Evolutionary conservation across 2,329 filamentous ascomycete species (phyloP).

Genomic region (Colletotrichum orbiculare): DNA sequence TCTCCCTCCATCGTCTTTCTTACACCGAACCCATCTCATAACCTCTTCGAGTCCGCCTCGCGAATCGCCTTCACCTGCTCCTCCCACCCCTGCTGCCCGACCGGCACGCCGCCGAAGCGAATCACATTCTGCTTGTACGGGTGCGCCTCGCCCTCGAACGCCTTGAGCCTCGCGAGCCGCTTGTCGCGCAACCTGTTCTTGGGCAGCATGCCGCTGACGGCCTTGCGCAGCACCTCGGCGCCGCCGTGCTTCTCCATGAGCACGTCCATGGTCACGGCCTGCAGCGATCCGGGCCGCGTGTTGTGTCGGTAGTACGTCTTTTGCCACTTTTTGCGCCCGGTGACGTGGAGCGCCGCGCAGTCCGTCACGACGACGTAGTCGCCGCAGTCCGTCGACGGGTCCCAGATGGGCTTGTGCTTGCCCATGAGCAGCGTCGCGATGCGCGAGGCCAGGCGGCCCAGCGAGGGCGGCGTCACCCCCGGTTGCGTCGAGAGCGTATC

Average conservation of each 20-base stretch:
- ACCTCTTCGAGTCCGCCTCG: constrained; percentile 59
- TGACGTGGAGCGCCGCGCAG: constrained; percentile 87
- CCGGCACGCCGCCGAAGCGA: constrained; percentile 71
- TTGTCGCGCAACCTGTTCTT: constrained; percentile 95
- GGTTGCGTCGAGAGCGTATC: constrained; percentile 68
- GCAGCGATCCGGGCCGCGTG: constrained; percentile 87
- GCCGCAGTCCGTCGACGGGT: constrained; percentile 97
- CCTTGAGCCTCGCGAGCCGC: constrained; percentile 88
- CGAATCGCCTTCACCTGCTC: constrained; percentile 62
- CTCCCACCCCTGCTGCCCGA: constrained; percentile 66
- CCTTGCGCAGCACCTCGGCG: constrained; percentile 88
- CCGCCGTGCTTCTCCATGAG: constrained; percentile 96
- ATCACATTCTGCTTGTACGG: constrained; percentile 92
- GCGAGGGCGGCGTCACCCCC: constrained; percentile 76
- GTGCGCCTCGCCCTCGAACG: constrained; percentile 92
- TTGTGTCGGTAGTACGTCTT: constrained; percentile 97
- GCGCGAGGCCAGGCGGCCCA: constrained; percentile 87
- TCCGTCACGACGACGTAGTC: constrained; percentile 97
- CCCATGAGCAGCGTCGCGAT: constrained; percentile 94
- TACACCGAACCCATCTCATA: constrained; percentile 50
- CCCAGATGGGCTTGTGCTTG: constrained; percentile 98
- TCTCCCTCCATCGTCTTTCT: background rate
- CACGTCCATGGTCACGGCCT: constrained; percentile 91
- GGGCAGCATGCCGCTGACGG: constrained; percentile 96
- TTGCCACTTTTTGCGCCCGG: constrained; percentile 91